Base-by-base conservation (phyloP, 192 early-diverging fungal genomes). In the Funneliformis geosporum region DNA sequence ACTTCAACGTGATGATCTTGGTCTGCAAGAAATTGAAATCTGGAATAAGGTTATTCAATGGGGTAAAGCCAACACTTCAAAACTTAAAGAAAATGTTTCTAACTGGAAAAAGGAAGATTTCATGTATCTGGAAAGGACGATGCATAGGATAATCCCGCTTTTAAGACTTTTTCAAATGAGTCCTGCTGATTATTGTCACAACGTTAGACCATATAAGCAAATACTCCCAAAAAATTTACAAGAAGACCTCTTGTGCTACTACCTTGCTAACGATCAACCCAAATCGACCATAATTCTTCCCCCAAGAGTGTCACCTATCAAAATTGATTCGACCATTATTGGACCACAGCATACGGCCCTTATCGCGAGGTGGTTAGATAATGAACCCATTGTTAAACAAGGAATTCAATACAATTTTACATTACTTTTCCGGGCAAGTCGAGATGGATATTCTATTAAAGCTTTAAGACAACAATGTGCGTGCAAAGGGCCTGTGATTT, bases 31-130 rank as follows among this genome's bases (percentile, higher is more conserved):
- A 71, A 40, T 8, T 44, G 39, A 42, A 44, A 46, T 71, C 16
- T 71, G 69, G 69, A 21, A 71, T 42, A 42, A 71, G n/a, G 69
- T 71, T 44, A 71, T 71, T 71, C 27, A 46, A 71, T 71, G 69
- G 69, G 69, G 69, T 11, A 71, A 44, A 18, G 42, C 69, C 10
- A 42, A 46, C 40, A 71, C 39, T 46, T 25, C 33, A 21, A 44
- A 44, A 18, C 27, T 71, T 40, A 46, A 28, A 39, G 44, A 11
- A 8, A 23, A 42, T 72, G 21, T 46, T 46, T n/a, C 39, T n/a
- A 71, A 10, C 11, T 71, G 69, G 69, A 28, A 23, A 18, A 71
- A 44, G 23, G 69, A 71, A 8, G 69, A 71, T 46, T 71, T 71
- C 44, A 25, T 23, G n/a, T 10, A 18, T 23, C 27, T 71, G 10